phyloP scores from a whole-genome alignment of 2,329 filamentous ascomycete genomes.

The Phoma herbarum region DNA sequence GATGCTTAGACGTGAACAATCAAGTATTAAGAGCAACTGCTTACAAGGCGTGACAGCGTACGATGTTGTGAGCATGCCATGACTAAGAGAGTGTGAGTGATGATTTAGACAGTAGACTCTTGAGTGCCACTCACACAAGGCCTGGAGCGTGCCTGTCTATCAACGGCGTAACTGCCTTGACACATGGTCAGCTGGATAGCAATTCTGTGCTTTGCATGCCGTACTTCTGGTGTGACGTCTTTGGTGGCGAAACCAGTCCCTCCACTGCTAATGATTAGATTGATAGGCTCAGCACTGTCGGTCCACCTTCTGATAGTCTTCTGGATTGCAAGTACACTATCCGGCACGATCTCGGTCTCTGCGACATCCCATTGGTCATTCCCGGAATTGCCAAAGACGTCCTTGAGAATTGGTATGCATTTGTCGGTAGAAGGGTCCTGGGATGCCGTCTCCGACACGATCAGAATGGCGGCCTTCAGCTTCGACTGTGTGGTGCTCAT shows the following conservation, averaged over 20 bases:
- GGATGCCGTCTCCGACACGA: constrained; percentile 90
- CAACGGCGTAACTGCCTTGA: constrained; percentile 77
- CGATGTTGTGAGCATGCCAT: constrained; percentile 90
- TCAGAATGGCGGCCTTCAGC: constrained; percentile 79
- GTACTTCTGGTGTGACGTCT: constrained; percentile 90
- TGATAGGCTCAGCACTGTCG: constrained; percentile 68
- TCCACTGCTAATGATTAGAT: constrained; percentile 87
- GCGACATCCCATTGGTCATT: constrained; percentile 75
- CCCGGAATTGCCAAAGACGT: constrained; percentile 73
- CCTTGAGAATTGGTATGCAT: constrained; percentile 70
- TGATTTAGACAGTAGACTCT: not conserved
- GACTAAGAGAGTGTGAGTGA: constrained; percentile 57
- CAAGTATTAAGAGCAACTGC: constrained; percentile 48
- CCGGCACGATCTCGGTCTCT: constrained; percentile 78
- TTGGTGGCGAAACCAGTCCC: constrained; percentile 90
- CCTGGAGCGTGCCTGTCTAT: constrained; percentile 88
- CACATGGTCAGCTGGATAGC: constrained; percentile 18
- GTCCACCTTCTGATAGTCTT: constrained; percentile 75
- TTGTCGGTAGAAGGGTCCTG: constrained; percentile 81
- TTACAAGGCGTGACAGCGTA: constrained; percentile 87
- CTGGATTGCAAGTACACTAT: constrained; percentile 79
- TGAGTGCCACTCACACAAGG: constrained; percentile 67
- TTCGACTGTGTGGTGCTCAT: constrained; percentile 50
- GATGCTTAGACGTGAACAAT: constrained; percentile 26
- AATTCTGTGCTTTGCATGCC: not conserved